phyloP scores from a whole-genome alignment of 1,284 basidiomycete species.

The Rhodotorula sp. region DNA sequence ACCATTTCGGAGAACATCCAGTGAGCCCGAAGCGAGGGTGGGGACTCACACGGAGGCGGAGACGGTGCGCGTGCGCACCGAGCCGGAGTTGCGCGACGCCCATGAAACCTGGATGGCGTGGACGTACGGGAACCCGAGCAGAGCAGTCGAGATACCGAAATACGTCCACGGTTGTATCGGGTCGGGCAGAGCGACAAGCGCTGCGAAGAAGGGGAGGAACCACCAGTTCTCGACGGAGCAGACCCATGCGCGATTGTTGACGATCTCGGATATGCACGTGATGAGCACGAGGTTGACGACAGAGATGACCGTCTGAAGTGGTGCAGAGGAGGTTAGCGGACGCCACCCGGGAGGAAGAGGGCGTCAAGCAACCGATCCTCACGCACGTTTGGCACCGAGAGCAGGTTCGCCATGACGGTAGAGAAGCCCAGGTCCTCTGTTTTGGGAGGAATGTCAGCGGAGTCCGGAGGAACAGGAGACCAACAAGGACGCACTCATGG shows the following conservation, averaged over 20 bases:
- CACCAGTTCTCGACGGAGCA: constrained; percentile 30
- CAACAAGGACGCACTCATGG: constrained; percentile 2
- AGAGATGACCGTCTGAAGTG: constrained; percentile 42
- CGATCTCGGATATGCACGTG: constrained; percentile 43
- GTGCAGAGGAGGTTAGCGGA: too few species aligned
- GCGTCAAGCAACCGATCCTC: too few species aligned
- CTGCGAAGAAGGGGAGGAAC: constrained; percentile 25
- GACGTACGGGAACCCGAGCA: constrained; percentile 29
- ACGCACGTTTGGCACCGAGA: constrained; percentile 47
- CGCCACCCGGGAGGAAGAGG: too few species aligned
- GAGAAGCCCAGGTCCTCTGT: constrained; percentile 46
- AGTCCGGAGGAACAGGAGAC: neutral
- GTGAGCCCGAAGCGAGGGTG: too few species aligned
- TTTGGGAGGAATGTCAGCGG: too few species aligned
- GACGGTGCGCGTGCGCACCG: constrained; percentile 39
- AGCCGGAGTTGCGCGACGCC: constrained; percentile 29
- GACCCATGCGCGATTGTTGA: constrained; percentile 43
- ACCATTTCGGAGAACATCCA: neutral
- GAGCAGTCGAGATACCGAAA: constrained; percentile 26
- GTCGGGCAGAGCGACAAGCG: constrained; percentile 19
- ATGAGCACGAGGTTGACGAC: constrained; percentile 49
- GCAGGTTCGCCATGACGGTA: constrained; percentile 52
- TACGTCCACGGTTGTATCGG: constrained; percentile 28
- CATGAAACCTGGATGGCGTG: constrained; percentile 39
- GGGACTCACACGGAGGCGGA: constrained; percentile 18